A percentile compares a stretch with the other conserved stretches of the same genome.
Evolutionary conservation across 805 yeast species (phyloP).

Genomic region (Clavispora vitiphila): DNA sequence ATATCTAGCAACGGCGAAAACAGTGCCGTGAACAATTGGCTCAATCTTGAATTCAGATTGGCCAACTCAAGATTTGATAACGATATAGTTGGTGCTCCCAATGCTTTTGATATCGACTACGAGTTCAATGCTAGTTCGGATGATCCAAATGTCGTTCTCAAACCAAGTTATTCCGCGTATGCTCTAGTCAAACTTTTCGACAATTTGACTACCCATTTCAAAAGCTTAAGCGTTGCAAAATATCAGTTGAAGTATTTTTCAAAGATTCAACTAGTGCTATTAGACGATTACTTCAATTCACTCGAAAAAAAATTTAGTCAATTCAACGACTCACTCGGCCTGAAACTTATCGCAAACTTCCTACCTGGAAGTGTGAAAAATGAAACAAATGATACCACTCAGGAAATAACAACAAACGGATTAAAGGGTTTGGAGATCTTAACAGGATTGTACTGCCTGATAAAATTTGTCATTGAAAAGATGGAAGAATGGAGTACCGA

Average conservation of each 20-base stretch:
- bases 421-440: conserved; percentile 24
- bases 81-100: conserved; percentile 43
- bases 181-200: conserved; percentile 54
- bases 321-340: conserved; percentile 35
- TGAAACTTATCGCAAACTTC: conserved; percentile 27
- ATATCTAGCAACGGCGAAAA: conserved; percentile 30
- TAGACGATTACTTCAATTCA: conserved; percentile 45
- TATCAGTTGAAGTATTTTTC: conserved; percentile 51
- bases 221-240: conserved; percentile 43
- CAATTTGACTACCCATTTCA: conserved; percentile 51
- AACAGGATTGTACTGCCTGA: conserved; percentile 32
- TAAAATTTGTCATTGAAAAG: conserved; percentile 22
- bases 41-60: conserved; percentile 46
- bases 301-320: conserved; percentile 32
- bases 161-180: conserved; percentile 61
- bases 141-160: conserved; percentile 12
- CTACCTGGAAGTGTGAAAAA: conserved; percentile 26
- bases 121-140: conserved; percentile 34
- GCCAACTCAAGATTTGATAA: conserved; percentile 45
- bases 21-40: conserved; percentile 40
- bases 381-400: conserved; percentile 56
- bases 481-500: conserved; percentile 37
- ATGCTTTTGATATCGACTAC: conserved; percentile 55
- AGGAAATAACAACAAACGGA: conserved; percentile 83
- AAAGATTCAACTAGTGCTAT: conserved; percentile 51